A percentile compares a stretch with the other conserved stretches of the same genome.
phyloP scores from a whole-genome alignment of 208 protist genomes.

The Trypanosoma lewisi region DNA sequence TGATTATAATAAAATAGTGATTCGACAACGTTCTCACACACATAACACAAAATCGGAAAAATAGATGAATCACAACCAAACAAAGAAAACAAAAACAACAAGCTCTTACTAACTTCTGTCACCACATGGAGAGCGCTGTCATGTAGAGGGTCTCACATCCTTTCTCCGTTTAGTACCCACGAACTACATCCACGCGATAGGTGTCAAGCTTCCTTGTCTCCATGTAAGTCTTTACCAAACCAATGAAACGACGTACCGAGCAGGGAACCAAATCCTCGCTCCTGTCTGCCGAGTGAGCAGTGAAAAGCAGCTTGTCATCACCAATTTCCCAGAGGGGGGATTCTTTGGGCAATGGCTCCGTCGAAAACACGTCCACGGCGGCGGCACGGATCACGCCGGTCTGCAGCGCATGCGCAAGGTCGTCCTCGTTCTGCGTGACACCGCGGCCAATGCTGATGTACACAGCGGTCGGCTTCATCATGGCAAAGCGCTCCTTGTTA shows the following conservation, averaged over 20 bases:
- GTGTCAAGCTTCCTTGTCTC: conserved; percentile 30
- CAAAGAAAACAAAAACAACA: too few species aligned
- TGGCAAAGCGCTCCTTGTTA: conserved; percentile 62
- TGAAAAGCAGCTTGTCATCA: conserved; percentile 70
- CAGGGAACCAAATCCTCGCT: conserved; percentile 27
- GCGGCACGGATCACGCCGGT: conserved; percentile 63
- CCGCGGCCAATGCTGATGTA: conserved; percentile 90
- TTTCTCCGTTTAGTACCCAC: conserved; percentile 26
- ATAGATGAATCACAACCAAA: too few species aligned
- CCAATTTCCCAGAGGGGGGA: conserved; percentile 68
- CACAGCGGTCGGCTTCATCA: conserved; percentile 76
- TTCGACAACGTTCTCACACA: too few species aligned
- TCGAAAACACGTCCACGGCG: conserved; percentile 79
- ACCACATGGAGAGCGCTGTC: too few species aligned
- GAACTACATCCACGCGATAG: conserved; percentile 33
- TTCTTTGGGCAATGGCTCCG: conserved; percentile 60
- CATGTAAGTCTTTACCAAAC: conserved; percentile 35
- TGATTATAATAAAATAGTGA: too few species aligned
- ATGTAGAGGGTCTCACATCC: neutral
- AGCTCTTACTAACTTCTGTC: too few species aligned
- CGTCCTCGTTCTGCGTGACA: conserved; percentile 57
- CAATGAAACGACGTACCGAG: conserved; percentile 31
- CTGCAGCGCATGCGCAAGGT: conserved; percentile 62
- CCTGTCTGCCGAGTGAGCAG: conserved; percentile 58
- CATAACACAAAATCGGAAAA: too few species aligned